A percentile compares a stretch with the other conserved stretches of the same genome.
Conservation (phyloP, 768 basidiomycete species). For the Lanmaoa rubissima region DNA sequence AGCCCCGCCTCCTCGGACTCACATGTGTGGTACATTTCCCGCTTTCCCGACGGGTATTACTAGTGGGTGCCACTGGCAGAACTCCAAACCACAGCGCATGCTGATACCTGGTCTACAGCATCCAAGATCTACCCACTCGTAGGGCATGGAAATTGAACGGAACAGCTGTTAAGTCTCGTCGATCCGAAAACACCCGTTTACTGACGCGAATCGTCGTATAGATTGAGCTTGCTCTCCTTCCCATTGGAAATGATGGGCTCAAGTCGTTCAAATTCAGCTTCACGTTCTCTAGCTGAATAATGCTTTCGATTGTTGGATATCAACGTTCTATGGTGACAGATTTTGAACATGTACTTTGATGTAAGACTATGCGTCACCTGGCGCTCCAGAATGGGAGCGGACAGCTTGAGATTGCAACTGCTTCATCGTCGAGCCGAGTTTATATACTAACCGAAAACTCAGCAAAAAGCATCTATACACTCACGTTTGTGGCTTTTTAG, state of each 20-base stretch:
- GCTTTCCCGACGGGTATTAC: slow-evolving; percentile 6
- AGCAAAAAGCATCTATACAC: not conserved
- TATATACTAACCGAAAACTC: not conserved
- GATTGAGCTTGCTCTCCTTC: slow-evolving; percentile 7
- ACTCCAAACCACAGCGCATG: not conserved
- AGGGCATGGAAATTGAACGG: slow-evolving; percentile 8
- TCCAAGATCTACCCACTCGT: not conserved
- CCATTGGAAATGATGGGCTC: not conserved
- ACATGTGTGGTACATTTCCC: slow-evolving; percentile 3
- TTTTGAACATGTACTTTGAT: not conserved
- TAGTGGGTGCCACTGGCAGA: not conserved
- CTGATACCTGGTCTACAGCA: not conserved
- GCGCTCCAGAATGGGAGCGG: not conserved
- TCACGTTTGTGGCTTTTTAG: not conserved
- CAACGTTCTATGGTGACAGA: not conserved
- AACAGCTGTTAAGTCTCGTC: not conserved
- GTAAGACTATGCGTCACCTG: not conserved
- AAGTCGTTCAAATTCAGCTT: slow-evolving; percentile 10
- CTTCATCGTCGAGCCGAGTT: not conserved
- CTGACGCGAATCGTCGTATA: not conserved
- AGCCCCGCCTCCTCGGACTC: slow-evolving; percentile 5
- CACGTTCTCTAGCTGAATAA: not conserved
- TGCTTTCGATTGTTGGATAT: not conserved
- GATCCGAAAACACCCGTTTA: no score
- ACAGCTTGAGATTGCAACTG: not conserved